phyloP scores from a whole-genome alignment of 2,329 filamentous ascomycete species.

The Venturia aucupariae region DNA sequence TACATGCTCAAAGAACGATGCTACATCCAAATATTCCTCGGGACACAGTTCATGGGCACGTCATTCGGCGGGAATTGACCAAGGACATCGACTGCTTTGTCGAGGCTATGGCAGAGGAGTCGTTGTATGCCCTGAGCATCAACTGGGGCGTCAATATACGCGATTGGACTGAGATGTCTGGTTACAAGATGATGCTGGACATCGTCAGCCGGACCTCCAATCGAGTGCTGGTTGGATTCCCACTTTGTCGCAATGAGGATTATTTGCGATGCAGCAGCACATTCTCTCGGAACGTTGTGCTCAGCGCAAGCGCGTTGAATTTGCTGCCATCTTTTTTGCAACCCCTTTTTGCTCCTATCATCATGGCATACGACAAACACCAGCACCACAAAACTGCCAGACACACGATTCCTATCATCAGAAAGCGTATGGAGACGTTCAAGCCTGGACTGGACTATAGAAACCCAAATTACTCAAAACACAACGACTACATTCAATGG shows the following conservation, averaged over 20 bases:
- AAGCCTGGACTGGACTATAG: slow-evolving; percentile 17
- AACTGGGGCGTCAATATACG: slow-evolving; percentile 29
- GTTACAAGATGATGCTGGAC: slow-evolving; percentile 14
- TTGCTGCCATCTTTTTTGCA: slow-evolving; percentile 7
- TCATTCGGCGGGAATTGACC: slow-evolving; percentile 33
- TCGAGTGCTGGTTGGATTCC: slow-evolving; percentile 12
- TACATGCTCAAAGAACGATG: slow-evolving; percentile 32
- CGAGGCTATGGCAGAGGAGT: slow-evolving; percentile 30
- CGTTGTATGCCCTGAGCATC: slow-evolving; percentile 25
- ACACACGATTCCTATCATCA: slow-evolving; percentile 28
- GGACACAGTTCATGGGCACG: slow-evolving; percentile 34
- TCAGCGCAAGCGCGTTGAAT: slow-evolving; percentile 12
- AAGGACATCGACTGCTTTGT: slow-evolving; percentile 30
- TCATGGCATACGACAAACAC: slow-evolving; percentile 25
- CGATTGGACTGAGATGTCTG: slow-evolving; percentile 15
- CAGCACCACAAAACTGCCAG: slow-evolving; percentile 25
- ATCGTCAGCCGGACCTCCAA: slow-evolving; percentile 14
- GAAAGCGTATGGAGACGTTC: slow-evolving; percentile 22
- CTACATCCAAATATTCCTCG: slow-evolving; percentile 26
- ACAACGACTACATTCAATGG: slow-evolving; percentile 35
- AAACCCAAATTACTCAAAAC: neutral
- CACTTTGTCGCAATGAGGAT: slow-evolving; percentile 12
- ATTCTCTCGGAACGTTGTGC: slow-evolving; percentile 12
- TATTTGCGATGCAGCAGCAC: slow-evolving; percentile 12
- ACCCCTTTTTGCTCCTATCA: slow-evolving; percentile 16